phyloP scores from a whole-genome alignment of 208 protist genomes.

The Trypanosoma cruzi region DNA sequence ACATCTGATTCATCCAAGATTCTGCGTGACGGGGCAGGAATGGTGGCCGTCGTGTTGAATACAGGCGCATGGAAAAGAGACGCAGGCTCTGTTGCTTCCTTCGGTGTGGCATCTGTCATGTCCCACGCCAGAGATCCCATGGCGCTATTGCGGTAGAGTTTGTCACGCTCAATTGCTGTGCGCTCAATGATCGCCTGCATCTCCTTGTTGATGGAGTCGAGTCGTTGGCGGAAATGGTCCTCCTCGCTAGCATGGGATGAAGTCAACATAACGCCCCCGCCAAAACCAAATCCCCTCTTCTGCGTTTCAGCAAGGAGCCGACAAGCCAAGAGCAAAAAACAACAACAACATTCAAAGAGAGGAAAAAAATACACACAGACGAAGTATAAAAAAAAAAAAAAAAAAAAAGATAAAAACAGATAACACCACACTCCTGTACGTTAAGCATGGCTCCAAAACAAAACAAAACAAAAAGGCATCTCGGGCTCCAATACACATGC shows the following conservation, averaged over 20 bases:
- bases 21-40: background rate
- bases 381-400: background rate
- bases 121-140: conserved; percentile 1
- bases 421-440: no score
- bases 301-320: no score
- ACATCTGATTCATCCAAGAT: conserved; percentile 27
- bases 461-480: no score
- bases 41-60: background rate
- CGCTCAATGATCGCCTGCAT: conserved; percentile 69
- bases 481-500: no score
- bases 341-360: background rate
- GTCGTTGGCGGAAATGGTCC: conserved; percentile 51
- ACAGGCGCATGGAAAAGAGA: background rate
- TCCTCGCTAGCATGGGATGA: conserved; percentile 29
- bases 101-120: background rate
- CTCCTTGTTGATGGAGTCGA: conserved; percentile 75
- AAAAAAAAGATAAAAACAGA: background rate
- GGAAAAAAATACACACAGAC: background rate
- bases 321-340: no score
- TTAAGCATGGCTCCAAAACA: no score
- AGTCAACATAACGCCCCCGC: conserved; percentile 10
- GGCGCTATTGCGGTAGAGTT: conserved; percentile 20
- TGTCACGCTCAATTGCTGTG: conserved; percentile 44
- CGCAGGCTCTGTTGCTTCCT: background rate
- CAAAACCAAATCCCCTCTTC: no score